Base-by-base conservation (phyloP, 257 asterid species). In the Nicotiana tomentosiformis region DNA sequence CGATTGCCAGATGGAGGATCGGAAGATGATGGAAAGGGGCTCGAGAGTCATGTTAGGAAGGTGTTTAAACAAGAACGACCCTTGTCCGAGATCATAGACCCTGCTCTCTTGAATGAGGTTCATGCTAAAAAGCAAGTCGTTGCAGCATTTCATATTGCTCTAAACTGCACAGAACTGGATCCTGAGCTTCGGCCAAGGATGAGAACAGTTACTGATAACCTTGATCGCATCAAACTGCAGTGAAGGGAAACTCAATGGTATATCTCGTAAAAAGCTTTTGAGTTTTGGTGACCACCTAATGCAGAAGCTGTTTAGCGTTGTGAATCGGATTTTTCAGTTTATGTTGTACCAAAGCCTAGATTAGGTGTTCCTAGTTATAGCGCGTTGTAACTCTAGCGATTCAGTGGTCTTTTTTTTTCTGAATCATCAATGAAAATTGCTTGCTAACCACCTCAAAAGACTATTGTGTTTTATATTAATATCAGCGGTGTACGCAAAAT, bases 161-260 rank as follows among this genome's bases (percentile, higher is more conserved):
- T 96, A 11, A 93, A 86, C 51, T 96, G 99, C 82, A 90, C 97
- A 46, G 98, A 94, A 39, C 67, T 83, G 18, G 99, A 96, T 65
- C 97, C 96, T 4, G 98, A 96, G 86, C 61, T 92, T 78, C 90
- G 98, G 77, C 98, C 98, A 20, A 90, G 95, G 95, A 96, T 96
- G 98, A 91, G 93, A 78, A 82, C 89, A 37, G 96, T 96, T 85
- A 89, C 87, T 3, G 98, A 96, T 30, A 94, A 86, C 81, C 94
- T 96, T 5, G 99, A 96, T 86, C 82, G 92, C 82, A 77, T 93
- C 89, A 85, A 84, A 53, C 64, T 84, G 86, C 83, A 66, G 83
- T 91, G 87, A 87, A 30, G 74, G 53, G 81, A 83, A 86, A 32
- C 78, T 72, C 10, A 11, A 16, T 12, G 3, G n/a, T 61, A 18